Base-by-base conservation (phyloP, 371 early-diverging fungal genomes). In the Apophysomyces trapeziformis region DNA sequence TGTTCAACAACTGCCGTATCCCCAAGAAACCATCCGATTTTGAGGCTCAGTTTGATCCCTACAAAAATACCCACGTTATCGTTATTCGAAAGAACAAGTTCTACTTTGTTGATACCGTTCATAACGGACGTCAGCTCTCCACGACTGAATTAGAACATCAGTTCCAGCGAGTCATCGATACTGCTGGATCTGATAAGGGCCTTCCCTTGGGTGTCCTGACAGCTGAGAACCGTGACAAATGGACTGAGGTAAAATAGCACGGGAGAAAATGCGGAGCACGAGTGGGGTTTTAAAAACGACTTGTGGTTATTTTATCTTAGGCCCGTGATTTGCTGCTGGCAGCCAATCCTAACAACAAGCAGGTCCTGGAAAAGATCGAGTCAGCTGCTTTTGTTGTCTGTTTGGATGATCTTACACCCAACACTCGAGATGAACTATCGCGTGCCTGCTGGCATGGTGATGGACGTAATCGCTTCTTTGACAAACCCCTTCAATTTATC, bases 1-100 rank as follows among this genome's bases (percentile, higher is more conserved):
- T 98, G 94, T 98, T 98, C 87, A 96, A 98, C 76, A 91, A 96
- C 54, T 93, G 93, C 80, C 93, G 99, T 69, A 89, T 96, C 64
- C 96, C 99, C 56, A 76, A 78, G 65, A 90, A 90, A 76, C 95
- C 95, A 5, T 85, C 90, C 16, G 99, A 98, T 73, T 72, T 83
- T 61, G 93, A 91, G 57, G 83, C 81, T 14, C 82, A 84, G 7
- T 91, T 86, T 65, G 94, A 95, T 64, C 94, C 96, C 57, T 66
- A 74, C 18, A 74, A 80, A 67, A 89, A 96, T 86, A 83, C 89
- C 65, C 94, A 95, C 72, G 86, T 98, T 21, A 86, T 91, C 16
- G 97, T 94, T 37, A 87, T 92, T 38, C 89, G 97, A 68, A 90
- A 95, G 72, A 96, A 95, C 87, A 90, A 95, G 76, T 96, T 96